Evolutionary conservation across 768 basidiomycete genomes (phyloP).

Genomic region (Xerocomellus intermedius): DNA sequence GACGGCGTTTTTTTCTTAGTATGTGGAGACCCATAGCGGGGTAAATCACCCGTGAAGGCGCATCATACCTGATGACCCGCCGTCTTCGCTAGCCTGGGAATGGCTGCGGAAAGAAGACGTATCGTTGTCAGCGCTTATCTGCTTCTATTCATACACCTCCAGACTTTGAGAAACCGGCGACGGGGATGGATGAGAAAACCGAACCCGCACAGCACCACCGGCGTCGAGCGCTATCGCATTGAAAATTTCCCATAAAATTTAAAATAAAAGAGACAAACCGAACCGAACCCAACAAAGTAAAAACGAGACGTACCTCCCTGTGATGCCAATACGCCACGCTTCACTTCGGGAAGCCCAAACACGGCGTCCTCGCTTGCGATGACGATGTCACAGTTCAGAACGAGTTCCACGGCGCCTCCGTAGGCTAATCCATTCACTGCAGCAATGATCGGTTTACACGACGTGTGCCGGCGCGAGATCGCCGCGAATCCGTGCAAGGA

Average conservation of each 20-base stretch:
- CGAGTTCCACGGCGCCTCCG: conserved; percentile 64
- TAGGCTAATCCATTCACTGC: conserved; percentile 76
- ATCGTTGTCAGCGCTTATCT: conserved; percentile 12
- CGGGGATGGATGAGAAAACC: conserved; percentile 1
- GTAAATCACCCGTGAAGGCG: conserved; percentile 1
- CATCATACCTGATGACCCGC: conserved; percentile 72
- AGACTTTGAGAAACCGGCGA: neutral
- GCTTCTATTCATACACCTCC: conserved; percentile 2
- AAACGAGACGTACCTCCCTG: conserved; percentile 58
- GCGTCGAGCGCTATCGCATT: neutral
- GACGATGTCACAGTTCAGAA: conserved; percentile 78
- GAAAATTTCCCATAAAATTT: neutral
- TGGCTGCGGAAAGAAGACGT: conserved; percentile 40
- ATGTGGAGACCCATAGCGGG: conserved; percentile 8
- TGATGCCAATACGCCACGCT: conserved; percentile 68
- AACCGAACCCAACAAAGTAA: neutral
- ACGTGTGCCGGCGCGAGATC: conserved; percentile 60
- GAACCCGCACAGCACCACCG: neutral
- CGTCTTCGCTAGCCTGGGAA: conserved; percentile 63
- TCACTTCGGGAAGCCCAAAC: conserved; percentile 77
- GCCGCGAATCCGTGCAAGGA: conserved; percentile 66
- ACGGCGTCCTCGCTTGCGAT: conserved; percentile 63
- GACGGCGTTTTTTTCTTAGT: conserved; percentile 12
- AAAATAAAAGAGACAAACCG: neutral
- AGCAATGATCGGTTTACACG: conserved; percentile 74